Base-by-base conservation (phyloP, 352 stramenopile genomes). In the Phytophthora sansomeana region DNA sequence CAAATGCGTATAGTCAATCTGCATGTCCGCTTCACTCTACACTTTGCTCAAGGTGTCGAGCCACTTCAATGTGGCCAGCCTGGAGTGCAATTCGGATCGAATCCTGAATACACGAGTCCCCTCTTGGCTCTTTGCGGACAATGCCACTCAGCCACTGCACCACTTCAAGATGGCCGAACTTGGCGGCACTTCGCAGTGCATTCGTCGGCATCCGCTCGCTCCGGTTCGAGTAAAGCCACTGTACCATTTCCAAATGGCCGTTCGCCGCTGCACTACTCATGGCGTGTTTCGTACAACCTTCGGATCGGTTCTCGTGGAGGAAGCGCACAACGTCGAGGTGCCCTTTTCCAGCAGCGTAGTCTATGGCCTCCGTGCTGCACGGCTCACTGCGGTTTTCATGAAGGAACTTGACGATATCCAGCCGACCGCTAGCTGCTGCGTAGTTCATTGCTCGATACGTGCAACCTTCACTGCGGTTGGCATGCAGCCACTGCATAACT, bases 401-500 rank as follows among this genome's bases (percentile, higher is more conserved):
- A 14, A 68, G 36, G 50, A 41, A 61, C 10, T 28, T 30, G n/a
- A 62, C 59, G 41, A 62, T 55, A 33, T 61, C 47, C 19, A 66
- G 13, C 13, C 32, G 58, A 33, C 58, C 58, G 16, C 58, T 66
- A 33, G 58, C 49, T 53, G 58, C 58, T 26, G 58, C 58, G 30
- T 67, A 67, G 17, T 67, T 58, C 50, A 58, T 58, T 3, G 50
- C 50, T 30, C 50, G 50, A 38, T 58, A 67, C 10, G 58, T 67
- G 58, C 58, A 66, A 11, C 58, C 58, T 53, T 66, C 43, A 28
- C 51, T 62, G 19, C 53, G 17, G 32, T 63, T 63, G 2, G 52
- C 46, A 33, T 69, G 61, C 1, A 69, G 29, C 52, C 61, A 69
- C 38, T 69, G 52, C 53, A 69, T 52, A 9, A 69, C 52, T 1